A percentile compares a stretch with the other conserved stretches of the same genome.
These are phyloP conservation scores for Cercospora sesami DNA, from an alignment of 2,329 filamentous ascomycete species.

Conservation along the genomic window DNA sequence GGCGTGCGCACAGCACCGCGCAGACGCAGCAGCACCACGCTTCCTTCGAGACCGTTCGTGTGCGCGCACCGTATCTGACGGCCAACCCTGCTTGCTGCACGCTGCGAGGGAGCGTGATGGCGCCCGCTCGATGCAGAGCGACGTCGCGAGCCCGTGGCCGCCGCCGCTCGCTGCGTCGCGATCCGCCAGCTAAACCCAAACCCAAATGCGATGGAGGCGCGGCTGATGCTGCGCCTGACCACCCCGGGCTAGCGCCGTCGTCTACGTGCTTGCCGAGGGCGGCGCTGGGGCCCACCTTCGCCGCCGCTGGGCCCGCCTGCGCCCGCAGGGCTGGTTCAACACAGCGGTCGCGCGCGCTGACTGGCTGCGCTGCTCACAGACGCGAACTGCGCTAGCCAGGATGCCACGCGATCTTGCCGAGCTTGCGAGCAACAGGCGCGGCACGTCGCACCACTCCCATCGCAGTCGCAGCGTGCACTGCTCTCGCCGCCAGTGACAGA, in stretches of 20 bases:
- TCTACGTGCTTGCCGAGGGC: not conserved
- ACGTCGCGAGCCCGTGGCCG: not conserved
- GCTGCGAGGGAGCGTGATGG: not conserved
- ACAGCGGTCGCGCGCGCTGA: not conserved
- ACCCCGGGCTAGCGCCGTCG: not conserved
- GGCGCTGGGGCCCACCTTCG: not conserved
- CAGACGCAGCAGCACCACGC: not conserved
- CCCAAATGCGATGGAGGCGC: not conserved
- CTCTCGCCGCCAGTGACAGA: not conserved
- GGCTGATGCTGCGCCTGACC: not conserved
- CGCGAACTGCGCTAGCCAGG: not conserved
- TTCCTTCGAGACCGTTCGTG: not conserved
- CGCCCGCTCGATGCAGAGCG: not conserved
- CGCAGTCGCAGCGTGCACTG: not conserved
- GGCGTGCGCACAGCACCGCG: not conserved
- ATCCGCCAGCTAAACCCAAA: not conserved
- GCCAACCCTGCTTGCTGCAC: not conserved
- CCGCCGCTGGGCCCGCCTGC: not conserved
- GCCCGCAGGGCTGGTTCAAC: not conserved
- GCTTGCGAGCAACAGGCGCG: not conserved
- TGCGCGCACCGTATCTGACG: not conserved
- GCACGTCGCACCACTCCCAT: not conserved
- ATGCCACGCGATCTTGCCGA: conserved; percentile 9
- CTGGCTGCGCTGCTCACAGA: not conserved
- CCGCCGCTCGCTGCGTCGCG: not conserved